Percentiles rank a stretch among this genome's conserved stretches.
Evolutionary conservation across 257 asterid genomes (phyloP).

Genomic region (Salvia hispanica): DNA sequence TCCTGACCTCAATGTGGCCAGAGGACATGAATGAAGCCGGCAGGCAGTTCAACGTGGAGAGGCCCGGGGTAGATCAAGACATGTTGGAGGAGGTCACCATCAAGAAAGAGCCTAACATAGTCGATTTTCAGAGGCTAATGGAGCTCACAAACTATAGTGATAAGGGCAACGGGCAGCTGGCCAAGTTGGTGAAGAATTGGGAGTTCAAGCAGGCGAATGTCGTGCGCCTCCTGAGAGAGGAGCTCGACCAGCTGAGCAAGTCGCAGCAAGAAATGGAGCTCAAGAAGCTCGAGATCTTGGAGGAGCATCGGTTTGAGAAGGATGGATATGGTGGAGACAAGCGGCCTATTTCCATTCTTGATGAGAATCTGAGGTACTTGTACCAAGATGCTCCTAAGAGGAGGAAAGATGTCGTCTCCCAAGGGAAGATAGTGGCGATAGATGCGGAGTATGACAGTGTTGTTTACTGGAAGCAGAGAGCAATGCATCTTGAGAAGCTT

Average conservation of each 20-base stretch:
- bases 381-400: slow-evolving; percentile 60
- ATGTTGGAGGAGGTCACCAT: slow-evolving; percentile 79
- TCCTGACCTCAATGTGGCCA: slow-evolving; percentile 97
- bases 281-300: slow-evolving; percentile 83
- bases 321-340: slow-evolving; percentile 75
- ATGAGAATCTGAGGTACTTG: slow-evolving; percentile 59
- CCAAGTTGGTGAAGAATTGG: slow-evolving; percentile 80
- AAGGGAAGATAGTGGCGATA: slow-evolving; percentile 49
- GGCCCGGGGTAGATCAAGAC: slow-evolving; percentile 74
- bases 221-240: slow-evolving; percentile 77
- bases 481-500: slow-evolving; percentile 66
- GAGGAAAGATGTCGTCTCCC: slow-evolving; percentile 45
- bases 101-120: slow-evolving; percentile 65
- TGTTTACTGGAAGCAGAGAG: slow-evolving; percentile 69
- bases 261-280: slow-evolving; percentile 84
- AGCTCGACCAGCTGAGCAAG: slow-evolving; percentile 77
- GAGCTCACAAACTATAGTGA: slow-evolving; percentile 82
- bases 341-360: slow-evolving; percentile 80
- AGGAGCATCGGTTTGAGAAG: slow-evolving; percentile 76
- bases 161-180: slow-evolving; percentile 78
- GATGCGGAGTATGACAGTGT: slow-evolving; percentile 71
- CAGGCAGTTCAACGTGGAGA: slow-evolving; percentile 76
- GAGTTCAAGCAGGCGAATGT: slow-evolving; percentile 80
- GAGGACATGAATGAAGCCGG: slow-evolving; percentile 85
- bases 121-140: slow-evolving; percentile 69